Evolutionary conservation across 164 flowering plant species (phyloP), one percentile per base, ranked within the genome.

Genomic region (Malania oleifera): DNA sequence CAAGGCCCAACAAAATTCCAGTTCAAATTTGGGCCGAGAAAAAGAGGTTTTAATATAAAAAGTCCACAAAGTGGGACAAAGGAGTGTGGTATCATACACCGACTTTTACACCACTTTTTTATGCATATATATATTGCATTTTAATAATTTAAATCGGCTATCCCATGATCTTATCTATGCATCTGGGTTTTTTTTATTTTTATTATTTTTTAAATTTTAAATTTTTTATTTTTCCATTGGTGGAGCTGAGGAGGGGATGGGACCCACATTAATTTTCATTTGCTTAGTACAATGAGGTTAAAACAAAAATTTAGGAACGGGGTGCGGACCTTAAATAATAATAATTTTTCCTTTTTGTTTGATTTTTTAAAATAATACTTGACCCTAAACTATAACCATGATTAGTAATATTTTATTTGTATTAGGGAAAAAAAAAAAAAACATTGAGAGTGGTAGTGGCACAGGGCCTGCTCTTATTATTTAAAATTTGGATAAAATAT

Each of bases 51-150:
- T 27, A 7, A 6, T 14, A 31, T 7, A 40, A 54, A 64, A 59
- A 47, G 69, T 66, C 68, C 60, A 46, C 64, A 48, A 29, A 47
- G 70, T 60, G 70, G 70, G 65, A 60, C 70, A 60, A 59, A 38
- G 64, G n/a, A 60, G 64, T 66, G 63, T 66, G 37, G 49, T 38
- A 52, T 46, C 54, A 53, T 37, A 55, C 56, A 55, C 60, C 28
- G 56, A 66, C 70, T 60, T 66, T 59, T 46, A 19, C 63, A 54
- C 41, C 23, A 26, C 49, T 54, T 52, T 34, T 52, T 34, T n/a
- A 40, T n/a, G n/a, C n/a, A n/a, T n/a, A n/a, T n/a, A n/a, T n/a
- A n/a, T n/a, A n/a, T n/a, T n/a, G n/a, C n/a, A n/a, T n/a, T n/a
- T n/a, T n/a, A n/a, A n/a, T n/a, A n/a, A n/a, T n/a, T n/a, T n/a